Percentiles rank a stretch among this genome's conserved stretches.
These are phyloP conservation scores for Venturia effusa DNA, from an alignment of 2,329 filamentous ascomycete species.

Conservation along the genomic window DNA sequence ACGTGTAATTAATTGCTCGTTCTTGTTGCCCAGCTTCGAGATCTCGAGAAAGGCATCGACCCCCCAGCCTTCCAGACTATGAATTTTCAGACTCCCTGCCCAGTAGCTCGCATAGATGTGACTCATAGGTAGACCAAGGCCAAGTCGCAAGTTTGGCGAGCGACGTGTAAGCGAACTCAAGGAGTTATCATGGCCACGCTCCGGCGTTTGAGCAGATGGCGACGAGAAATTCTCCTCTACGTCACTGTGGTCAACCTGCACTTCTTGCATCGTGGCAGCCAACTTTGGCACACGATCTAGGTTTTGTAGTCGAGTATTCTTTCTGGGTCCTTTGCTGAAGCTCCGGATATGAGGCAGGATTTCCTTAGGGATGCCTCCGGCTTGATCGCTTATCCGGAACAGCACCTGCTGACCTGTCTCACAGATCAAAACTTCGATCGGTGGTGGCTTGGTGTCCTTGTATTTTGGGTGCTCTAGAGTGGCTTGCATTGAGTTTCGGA, in stretches of 20 bases:
- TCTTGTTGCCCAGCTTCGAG: constrained; percentile 93
- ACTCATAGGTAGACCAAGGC: constrained; percentile 88
- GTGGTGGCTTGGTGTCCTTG: constrained; percentile 47
- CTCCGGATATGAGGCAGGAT: constrained; percentile 89
- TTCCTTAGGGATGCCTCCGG: constrained; percentile 79
- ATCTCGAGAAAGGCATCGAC: constrained; percentile 95
- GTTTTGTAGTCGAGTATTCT: constrained; percentile 68
- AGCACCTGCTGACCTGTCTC: constrained; percentile 93
- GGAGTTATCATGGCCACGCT: constrained; percentile 42
- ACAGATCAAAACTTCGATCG: constrained; percentile 89
- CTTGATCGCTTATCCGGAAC: constrained; percentile 89
- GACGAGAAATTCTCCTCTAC: constrained; percentile 15
- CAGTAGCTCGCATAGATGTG: constrained; percentile 96
- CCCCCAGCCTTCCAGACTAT: constrained; percentile 90
- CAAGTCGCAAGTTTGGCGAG: constrained; percentile 75
- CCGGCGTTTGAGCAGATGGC: not conserved
- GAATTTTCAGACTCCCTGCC: constrained; percentile 83
- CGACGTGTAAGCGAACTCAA: constrained; percentile 70
- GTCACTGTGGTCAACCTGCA: constrained; percentile 30
- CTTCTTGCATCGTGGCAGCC: constrained; percentile 86
- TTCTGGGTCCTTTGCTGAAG: constrained; percentile 85
- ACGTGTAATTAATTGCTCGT: constrained; percentile 69
- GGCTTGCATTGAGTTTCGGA: constrained; percentile 90
- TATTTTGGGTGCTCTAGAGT: constrained; percentile 60
- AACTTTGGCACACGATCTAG: constrained; percentile 79